phyloP scores from a whole-genome alignment of 2,329 filamentous ascomycete genomes.

The Ophiosphaerella herpotricha region DNA sequence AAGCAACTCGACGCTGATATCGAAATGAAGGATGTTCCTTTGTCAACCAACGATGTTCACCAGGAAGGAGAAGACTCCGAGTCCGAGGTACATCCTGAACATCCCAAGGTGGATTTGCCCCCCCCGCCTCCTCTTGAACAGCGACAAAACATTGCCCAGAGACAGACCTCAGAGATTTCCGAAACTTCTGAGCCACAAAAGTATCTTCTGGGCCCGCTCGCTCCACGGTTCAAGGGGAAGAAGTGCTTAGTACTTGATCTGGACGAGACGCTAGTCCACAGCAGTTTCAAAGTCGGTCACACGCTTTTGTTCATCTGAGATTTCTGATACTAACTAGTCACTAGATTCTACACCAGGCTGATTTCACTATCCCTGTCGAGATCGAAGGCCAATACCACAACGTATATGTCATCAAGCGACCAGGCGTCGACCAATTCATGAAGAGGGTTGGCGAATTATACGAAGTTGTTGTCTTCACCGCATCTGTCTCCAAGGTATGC shows the following conservation, averaged over 20 bases:
- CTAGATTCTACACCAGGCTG: conserved; percentile 94
- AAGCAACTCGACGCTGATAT: conserved; percentile 59
- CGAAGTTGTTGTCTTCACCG: conserved; percentile 97
- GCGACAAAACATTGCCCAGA: conserved; percentile 46
- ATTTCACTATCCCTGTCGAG: conserved; percentile 98
- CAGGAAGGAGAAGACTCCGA: conserved; percentile 38
- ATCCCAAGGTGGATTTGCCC: conserved; percentile 55
- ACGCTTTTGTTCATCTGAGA: not conserved
- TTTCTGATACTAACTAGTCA: conserved; percentile 15
- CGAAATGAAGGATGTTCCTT: conserved; percentile 67
- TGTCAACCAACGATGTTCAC: conserved; percentile 57
- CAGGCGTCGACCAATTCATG: conserved; percentile 99
- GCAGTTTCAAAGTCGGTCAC: conserved; percentile 86
- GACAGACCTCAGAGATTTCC: conserved; percentile 49
- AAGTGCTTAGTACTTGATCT: conserved; percentile 96
- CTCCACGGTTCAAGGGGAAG: conserved; percentile 78
- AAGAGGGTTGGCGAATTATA: conserved; percentile 97
- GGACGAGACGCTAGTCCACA: conserved; percentile 96
- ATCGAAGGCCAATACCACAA: conserved; percentile 99
- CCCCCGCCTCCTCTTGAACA: conserved; percentile 60
- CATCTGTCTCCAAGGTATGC: conserved; percentile 91
- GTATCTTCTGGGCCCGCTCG: conserved; percentile 80
- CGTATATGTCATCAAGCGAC: conserved; percentile 98
- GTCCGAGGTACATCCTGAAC: conserved; percentile 31
- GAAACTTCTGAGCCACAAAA: conserved; percentile 58